Evolutionary conservation across 2,329 filamentous ascomycete species (phyloP).

Genomic region (Alternaria dauci): DNA sequence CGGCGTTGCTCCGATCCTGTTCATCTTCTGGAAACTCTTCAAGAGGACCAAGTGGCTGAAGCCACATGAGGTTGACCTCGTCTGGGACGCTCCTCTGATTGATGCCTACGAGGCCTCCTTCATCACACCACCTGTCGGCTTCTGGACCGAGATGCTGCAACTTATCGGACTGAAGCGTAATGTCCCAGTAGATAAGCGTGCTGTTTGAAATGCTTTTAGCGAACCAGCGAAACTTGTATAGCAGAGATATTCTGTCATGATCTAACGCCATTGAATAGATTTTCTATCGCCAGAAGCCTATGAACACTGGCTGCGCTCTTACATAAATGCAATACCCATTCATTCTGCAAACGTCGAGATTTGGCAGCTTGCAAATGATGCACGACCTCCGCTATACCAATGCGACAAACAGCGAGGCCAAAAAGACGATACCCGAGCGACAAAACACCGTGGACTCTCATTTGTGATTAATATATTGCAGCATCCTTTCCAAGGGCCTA

Average conservation of each 20-base stretch:
- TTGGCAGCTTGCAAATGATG: conserved; percentile 16
- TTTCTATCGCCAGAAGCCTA: conserved; percentile 16
- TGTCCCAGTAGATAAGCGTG: conserved; percentile 42
- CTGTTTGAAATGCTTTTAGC: conserved; percentile 23
- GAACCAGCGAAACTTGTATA: background rate
- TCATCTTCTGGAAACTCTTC: conserved; percentile 69
- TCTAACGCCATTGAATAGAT: conserved; percentile 25
- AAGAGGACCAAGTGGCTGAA: conserved; percentile 65
- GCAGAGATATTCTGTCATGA: conserved; percentile 10
- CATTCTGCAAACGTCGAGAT: conserved; percentile 9
- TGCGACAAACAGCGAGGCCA: conserved; percentile 28
- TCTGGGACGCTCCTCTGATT: conserved; percentile 53
- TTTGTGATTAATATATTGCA: background rate
- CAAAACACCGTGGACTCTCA: background rate
- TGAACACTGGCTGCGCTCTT: conserved; percentile 10
- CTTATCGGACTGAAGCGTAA: conserved; percentile 44
- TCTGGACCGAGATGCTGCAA: conserved; percentile 51
- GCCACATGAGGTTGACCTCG: conserved; percentile 58
- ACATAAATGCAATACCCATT: conserved; percentile 34
- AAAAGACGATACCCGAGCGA: conserved; percentile 9
- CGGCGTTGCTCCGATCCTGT: conserved; percentile 61
- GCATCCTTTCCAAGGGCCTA: conserved; percentile 3
- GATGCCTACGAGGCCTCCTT: conserved; percentile 55
- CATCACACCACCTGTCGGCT: conserved; percentile 45
- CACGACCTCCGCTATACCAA: conserved; percentile 17